These are phyloP conservation scores for Thalassiosira pacifica DNA, from an alignment of 352 stramenopile genomes.

Conservation along the genomic window DNA sequence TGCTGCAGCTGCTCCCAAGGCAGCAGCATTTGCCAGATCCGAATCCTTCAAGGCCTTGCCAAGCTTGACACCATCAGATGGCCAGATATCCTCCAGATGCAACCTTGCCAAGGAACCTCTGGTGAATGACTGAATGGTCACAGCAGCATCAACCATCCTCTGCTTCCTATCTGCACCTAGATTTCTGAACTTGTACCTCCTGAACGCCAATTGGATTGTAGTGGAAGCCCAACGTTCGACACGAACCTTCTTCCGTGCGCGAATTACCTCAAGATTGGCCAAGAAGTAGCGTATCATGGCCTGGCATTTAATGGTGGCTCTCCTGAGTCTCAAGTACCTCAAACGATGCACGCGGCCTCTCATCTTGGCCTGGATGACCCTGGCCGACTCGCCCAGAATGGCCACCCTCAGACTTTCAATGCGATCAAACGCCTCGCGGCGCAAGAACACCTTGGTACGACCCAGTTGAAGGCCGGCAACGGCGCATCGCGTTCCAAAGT, in stretches of 20 bases:
- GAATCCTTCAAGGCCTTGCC: conserved; percentile 2
- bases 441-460: conserved; percentile 88
- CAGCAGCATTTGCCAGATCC: background rate
- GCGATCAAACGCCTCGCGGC: conserved; percentile 86
- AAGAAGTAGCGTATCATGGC: conserved; percentile 67
- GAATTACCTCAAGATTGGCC: conserved; percentile 64
- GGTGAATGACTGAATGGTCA: conserved; percentile 77
- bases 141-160: conserved; percentile 63
- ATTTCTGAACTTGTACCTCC: conserved; percentile 66
- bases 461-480: conserved; percentile 89
- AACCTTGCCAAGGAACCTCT: conserved; percentile 54
- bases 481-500: conserved; percentile 83
- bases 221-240: conserved; percentile 59
- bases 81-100: conserved; percentile 61
- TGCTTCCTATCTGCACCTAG: conserved; percentile 58
- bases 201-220: conserved; percentile 63
- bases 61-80: conserved; percentile 33
- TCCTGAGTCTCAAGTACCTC: conserved; percentile 47
- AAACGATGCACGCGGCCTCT: conserved; percentile 43
- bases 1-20: background rate
- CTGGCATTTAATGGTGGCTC: conserved; percentile 51
- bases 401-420: conserved; percentile 84
- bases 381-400: conserved; percentile 65
- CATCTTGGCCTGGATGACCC: conserved; percentile 62
- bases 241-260: conserved; percentile 45